phyloP scores from a whole-genome alignment of 257 asterid genomes.

The Ballota nigra region DNA sequence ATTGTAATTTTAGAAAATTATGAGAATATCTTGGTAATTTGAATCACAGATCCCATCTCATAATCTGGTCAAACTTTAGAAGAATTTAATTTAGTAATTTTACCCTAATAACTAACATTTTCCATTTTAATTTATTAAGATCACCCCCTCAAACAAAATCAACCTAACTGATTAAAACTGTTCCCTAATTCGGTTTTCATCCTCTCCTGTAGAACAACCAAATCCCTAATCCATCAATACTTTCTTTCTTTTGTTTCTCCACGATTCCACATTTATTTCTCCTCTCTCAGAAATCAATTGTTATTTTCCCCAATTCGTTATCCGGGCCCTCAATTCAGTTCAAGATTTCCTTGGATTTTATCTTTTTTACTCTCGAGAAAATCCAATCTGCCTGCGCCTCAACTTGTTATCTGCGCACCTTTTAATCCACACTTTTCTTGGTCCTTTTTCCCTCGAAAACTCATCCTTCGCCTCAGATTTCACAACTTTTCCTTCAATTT shows the following conservation, averaged over 20 bases:
- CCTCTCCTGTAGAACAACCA: background rate
- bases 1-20: background rate
- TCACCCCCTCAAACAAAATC: background rate
- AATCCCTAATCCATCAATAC: background rate
- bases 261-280: background rate
- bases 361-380: background rate
- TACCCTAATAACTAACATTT: background rate
- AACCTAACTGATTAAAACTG: background rate
- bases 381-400: conserved; percentile 3
- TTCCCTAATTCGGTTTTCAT: background rate
- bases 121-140: background rate
- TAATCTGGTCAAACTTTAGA: background rate
- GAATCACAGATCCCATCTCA: background rate
- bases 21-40: background rate
- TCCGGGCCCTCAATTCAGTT: background rate
- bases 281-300: background rate
- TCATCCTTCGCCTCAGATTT: background rate
- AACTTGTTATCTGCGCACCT: background rate
- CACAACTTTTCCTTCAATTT: background rate
- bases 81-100: background rate
- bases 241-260: background rate
- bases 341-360: conserved; percentile 6
- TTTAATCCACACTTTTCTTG: background rate
- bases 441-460: background rate
- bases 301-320: background rate